Evolutionary conservation across 306 rosid genomes (phyloP).

Genomic region (Vicia villosa): DNA sequence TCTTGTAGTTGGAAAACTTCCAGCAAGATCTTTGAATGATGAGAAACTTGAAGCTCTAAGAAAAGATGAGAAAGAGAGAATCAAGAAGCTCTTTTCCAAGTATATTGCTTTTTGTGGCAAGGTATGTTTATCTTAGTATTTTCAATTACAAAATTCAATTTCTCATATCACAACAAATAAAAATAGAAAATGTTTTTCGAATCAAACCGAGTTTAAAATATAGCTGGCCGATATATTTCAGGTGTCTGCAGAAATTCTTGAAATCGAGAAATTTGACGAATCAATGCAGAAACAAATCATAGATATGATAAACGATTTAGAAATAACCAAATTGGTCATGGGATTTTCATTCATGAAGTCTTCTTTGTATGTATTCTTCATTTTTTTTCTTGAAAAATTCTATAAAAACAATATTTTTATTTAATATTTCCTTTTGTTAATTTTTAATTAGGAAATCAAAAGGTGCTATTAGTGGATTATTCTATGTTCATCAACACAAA

Average conservation of each 20-base stretch:
- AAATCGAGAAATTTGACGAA: constrained; percentile 59
- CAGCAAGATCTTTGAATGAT: constrained; percentile 70
- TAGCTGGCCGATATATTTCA: constrained; percentile 30
- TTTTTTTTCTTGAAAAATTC: neutral
- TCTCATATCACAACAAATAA: neutral
- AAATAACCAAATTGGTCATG: constrained; percentile 69
- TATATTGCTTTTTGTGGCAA: constrained; percentile 68
- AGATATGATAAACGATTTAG: constrained; percentile 59
- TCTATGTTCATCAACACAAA: constrained; percentile 69
- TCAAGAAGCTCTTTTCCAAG: constrained; percentile 50
- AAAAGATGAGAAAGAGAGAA: constrained; percentile 58
- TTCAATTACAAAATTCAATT: constrained; percentile 2
- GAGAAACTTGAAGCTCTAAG: constrained; percentile 59
- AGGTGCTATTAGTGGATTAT: constrained; percentile 68
- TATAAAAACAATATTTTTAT: no score
- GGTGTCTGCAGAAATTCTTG: constrained; percentile 61
- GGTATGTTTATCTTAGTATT: constrained; percentile 43
- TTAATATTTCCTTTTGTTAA: neutral
- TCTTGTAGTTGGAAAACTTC: constrained; percentile 84
- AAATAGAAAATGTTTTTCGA: neutral
- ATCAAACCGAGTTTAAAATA: neutral
- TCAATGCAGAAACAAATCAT: constrained; percentile 55
- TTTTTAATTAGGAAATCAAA: constrained; percentile 57
- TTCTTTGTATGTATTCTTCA: constrained; percentile 40
- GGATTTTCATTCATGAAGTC: constrained; percentile 74